Evolutionary conservation across 2,329 filamentous ascomycete species (phyloP), one percentile per base, ranked within the genome.

Genomic region (Septoria petroselini): DNA sequence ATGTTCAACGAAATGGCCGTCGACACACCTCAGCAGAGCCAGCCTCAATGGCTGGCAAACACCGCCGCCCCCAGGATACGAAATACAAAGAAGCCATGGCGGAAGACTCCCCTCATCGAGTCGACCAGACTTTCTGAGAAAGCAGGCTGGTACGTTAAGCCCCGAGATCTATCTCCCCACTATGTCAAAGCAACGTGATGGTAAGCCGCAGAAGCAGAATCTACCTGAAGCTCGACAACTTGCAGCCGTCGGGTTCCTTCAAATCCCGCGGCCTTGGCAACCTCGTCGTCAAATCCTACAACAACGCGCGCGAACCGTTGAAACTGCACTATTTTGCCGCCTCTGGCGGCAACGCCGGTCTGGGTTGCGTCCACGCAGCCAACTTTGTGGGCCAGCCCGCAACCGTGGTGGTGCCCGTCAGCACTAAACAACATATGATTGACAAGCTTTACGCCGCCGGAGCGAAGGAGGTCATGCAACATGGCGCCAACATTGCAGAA

Each of bases 191-290:
- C 45, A 46, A 42, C 37, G 38, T 29, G 39, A 52, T 45, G 27
- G 14, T 48, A 46, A 49, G 37, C 69, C 71, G 64, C 59, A 72
- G 65, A 68, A 76, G 86, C 74, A 84, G 86, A 72, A 81, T 94
- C 68, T 88, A 86, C 68, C 82, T 94, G 62, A 94, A 94, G 69
- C 81, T 93, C 55, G 88, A 94, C 62, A 88, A 86, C 66, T 79
- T 90, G 48, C 89, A 95, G 65, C 88, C 88, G 2, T 86, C 84
- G n/a, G 86, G 86, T 55, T 91, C 87, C 33, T 95, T 94, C 81
- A 93, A 94, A 68, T 90, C 86, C 50, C 65, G 72, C 57, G 87
- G 85, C 21, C 81, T 91, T 54, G 86, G 86, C 42, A 81, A 86
- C 67, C 79, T 86, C 65, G 83, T 53, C 35, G 25, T 53, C 29